Conservation (phyloP, 306 rosid genomes). For the Castanea crenata region DNA sequence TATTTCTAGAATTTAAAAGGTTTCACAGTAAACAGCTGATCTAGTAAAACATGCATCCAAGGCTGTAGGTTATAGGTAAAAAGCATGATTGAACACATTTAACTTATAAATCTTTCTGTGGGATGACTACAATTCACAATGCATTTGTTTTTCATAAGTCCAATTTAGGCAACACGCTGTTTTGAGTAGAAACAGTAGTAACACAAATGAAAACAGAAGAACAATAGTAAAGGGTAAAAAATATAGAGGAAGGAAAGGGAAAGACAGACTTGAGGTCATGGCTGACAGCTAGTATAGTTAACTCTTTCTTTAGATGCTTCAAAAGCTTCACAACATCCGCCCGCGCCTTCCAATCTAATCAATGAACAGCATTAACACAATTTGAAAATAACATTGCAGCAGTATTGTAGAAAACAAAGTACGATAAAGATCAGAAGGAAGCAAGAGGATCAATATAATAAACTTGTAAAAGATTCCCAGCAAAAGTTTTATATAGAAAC, state of each 20-base stretch:
- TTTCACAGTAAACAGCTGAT: neutral
- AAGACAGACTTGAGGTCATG: conserved; percentile 75
- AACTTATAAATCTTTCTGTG: neutral
- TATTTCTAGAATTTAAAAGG: neutral
- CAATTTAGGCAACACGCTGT: neutral
- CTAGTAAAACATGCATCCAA: neutral
- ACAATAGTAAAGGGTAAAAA: conserved; percentile 12
- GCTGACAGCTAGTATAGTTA: conserved; percentile 83
- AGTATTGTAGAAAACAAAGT: conserved; percentile 1
- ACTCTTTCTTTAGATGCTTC: conserved; percentile 72
- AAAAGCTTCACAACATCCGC: conserved; percentile 88
- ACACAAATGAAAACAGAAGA: conserved; percentile 7
- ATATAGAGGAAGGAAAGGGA: conserved; percentile 2
- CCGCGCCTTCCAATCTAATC: conserved; percentile 92
- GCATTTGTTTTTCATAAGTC: neutral
- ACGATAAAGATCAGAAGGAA: neutral
- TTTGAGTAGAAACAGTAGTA: neutral
- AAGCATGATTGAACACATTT: neutral
- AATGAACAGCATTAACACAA: conserved; percentile 18
- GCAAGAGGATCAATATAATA: neutral
- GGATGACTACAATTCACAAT: neutral
- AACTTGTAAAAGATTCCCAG: neutral
- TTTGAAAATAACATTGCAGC: conserved; percentile 4
- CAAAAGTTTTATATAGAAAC: neutral
- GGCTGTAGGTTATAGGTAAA: neutral